A percentile compares a stretch with the other conserved stretches of the same genome.
Evolutionary conservation across 1,139 yeast genomes (phyloP).

Genomic region (Debaryomyces nepalensis): DNA sequence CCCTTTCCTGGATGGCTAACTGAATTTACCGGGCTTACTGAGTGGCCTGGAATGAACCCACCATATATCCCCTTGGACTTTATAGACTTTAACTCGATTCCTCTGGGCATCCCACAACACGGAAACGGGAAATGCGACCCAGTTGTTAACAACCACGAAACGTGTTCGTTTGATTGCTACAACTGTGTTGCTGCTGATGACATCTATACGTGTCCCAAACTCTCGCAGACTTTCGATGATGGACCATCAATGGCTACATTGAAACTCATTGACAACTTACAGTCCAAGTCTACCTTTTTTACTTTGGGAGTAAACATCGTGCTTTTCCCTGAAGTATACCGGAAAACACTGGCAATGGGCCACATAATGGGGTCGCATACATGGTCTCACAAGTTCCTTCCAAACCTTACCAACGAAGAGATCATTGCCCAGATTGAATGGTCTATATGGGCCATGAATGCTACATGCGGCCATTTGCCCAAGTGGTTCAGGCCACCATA

Average conservation of each 20-base stretch:
- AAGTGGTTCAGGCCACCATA: conserved; percentile 96
- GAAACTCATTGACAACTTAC: conserved; percentile 56
- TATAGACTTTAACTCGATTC: conserved; percentile 59
- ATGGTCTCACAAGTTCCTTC: conserved; percentile 89
- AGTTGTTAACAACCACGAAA: conserved; percentile 38
- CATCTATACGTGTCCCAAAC: conserved; percentile 68
- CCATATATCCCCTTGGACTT: conserved; percentile 84
- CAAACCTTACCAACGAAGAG: conserved; percentile 74
- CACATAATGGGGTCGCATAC: conserved; percentile 90
- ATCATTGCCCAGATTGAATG: conserved; percentile 89
- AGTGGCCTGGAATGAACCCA: conserved; percentile 87
- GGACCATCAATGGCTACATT: conserved; percentile 84
- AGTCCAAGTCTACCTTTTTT: conserved; percentile 71
- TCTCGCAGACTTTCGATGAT: conserved; percentile 92
- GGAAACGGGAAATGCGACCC: conserved; percentile 62
- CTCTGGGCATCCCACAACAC: conserved; percentile 51
- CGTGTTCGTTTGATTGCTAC: conserved; percentile 87
- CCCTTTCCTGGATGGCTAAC: conserved; percentile 82
- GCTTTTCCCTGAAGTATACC: conserved; percentile 73
- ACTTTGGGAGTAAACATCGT: conserved; percentile 83
- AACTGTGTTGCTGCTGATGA: conserved; percentile 82
- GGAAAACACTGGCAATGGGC: conserved; percentile 58
- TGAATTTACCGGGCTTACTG: conserved; percentile 68
- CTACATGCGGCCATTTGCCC: conserved; percentile 87
- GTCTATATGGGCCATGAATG: conserved; percentile 98